Conservation (phyloP, 768 basidiomycete genomes). For the Coprinopsis strossmayeri region DNA sequence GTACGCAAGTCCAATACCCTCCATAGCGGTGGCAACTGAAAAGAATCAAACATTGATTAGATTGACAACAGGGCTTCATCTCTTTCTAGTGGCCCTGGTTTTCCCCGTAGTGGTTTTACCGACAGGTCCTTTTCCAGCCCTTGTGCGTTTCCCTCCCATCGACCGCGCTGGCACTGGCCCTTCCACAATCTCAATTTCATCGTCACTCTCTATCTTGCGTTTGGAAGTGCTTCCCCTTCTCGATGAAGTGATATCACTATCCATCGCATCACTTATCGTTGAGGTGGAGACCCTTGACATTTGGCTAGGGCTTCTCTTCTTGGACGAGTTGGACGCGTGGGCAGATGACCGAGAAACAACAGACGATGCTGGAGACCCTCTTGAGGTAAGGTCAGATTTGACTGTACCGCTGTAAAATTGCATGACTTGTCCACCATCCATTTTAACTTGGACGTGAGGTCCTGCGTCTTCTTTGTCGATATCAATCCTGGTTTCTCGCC, state of each 20-base stretch:
- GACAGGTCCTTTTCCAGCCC: conserved; percentile 23
- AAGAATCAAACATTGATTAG: neutral
- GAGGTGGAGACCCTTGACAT: conserved; percentile 36
- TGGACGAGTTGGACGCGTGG: conserved; percentile 44
- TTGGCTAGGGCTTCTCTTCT: conserved; percentile 46
- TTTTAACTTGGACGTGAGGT: conserved; percentile 17
- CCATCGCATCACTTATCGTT: conserved; percentile 35
- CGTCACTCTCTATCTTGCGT: conserved; percentile 44
- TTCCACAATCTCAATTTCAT: conserved; percentile 50
- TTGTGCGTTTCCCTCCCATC: conserved; percentile 25
- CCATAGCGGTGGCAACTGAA: too few species aligned
- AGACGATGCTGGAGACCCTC: conserved; percentile 39
- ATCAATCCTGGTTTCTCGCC: conserved; percentile 62
- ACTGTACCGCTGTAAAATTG: conserved; percentile 16
- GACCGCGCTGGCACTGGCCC: conserved; percentile 27
- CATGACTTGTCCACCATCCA: conserved; percentile 12
- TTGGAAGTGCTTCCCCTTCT: conserved; percentile 30
- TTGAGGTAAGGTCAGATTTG: conserved; percentile 19
- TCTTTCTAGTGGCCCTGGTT: conserved; percentile 21
- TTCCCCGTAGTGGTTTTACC: conserved; percentile 22
- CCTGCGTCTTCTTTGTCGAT: conserved; percentile 26
- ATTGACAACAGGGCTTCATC: neutral
- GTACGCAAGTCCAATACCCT: too few species aligned
- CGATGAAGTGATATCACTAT: conserved; percentile 30
- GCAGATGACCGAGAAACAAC: conserved; percentile 36